Base-by-base conservation (phyloP, 306 rosid species). In the Aeschynomene evenia region DNA sequence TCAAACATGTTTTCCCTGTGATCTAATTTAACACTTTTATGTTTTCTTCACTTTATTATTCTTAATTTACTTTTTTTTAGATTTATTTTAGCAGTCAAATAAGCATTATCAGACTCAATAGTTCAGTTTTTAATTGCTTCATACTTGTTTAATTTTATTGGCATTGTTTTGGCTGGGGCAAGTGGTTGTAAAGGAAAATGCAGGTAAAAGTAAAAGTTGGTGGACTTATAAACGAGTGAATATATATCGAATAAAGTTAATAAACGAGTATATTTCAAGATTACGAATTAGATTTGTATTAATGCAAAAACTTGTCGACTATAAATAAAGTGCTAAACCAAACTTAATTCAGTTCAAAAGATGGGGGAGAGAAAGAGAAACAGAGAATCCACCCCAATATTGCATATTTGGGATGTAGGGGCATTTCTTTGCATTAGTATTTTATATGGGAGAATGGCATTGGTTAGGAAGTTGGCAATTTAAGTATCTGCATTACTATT, bases 1-100 rank as follows among this genome's bases (percentile, higher is more conserved):
- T 56, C 46, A 16, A 70, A 56, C 57, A 24, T 40, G 57, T 56
- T 70, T 55, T 55, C 55, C 11, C 15, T 42, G 46, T 55, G 56
- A 28, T 56, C 46, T 57, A 54, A 4, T 37, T 36, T 52, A 46
- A 0, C 9, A 1, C 9, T 31, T 6, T 31, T 31, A 6, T 33
- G 37, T 33, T 33, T 33, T 33, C 37, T 33, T 8, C 9, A 33
- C 6, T 33, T 33, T 33, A 33, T 33, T 33, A 33, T 31, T 31
- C 36, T 6, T 31, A 31, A 31, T 31, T 31, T 31, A 31, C 36
- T 5, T 3, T 33, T 40, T 68, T 39, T 14, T 54, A 12, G 31
- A 65, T 55, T 54, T 54, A 16, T 26, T 55, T 10, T 37, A 8
- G 8, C 2, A 8, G 63, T 8, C 62, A 52, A 28, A 39, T 40